Base-by-base conservation (phyloP, 1,139 yeast genomes). In the Tardiomyces blankii region DNA sequence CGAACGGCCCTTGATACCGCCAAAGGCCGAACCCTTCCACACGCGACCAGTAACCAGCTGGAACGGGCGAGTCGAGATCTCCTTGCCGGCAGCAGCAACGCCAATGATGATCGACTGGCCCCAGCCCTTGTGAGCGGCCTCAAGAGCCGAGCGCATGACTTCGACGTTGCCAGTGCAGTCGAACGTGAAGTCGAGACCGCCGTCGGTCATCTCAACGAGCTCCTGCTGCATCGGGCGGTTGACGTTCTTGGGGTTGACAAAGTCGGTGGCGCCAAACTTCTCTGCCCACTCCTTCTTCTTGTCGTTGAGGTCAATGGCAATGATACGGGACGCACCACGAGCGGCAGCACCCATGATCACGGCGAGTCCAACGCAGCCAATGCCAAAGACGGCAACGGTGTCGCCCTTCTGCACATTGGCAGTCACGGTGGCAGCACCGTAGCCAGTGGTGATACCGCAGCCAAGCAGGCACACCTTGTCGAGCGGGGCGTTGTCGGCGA, bases 51-150 rank as follows among this genome's bases (percentile, higher is more conserved):
- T 91, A 55, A 93, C 97, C 67, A 91, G 78, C 73, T 91, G 97
- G 87, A 91, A 91, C 51, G 98, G 98, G 70, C 97, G 81, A 46
- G 97, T 91, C 46, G 95, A 70, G 55, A 93, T 89, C 69, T 91
- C 97, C 68, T 88, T 77, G 57, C 98, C 98, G 43, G 97, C 95
- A 56, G 96, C 95, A 42, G 98, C 98, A 57, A 93, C 98, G 64
- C 98, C 98, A 63, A 91, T 91, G 60, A 91, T 74, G 58, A 91
- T 75, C 23, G 96, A 87, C 60, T 82, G 79, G 67, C 98, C 98
- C 97, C 98, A 93, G 54, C 98, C 98, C 72, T 89, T 89, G 74
- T 91, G 97, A 66, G 96, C 87, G 35, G 96, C 87, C 72, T 91
- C 97, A 56, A 91, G 75, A 18, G 98, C 98, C 61, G 78, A 73